Evolutionary conservation across 179 eudicot species (phyloP).

Genomic region (Gypsophila paniculata): DNA sequence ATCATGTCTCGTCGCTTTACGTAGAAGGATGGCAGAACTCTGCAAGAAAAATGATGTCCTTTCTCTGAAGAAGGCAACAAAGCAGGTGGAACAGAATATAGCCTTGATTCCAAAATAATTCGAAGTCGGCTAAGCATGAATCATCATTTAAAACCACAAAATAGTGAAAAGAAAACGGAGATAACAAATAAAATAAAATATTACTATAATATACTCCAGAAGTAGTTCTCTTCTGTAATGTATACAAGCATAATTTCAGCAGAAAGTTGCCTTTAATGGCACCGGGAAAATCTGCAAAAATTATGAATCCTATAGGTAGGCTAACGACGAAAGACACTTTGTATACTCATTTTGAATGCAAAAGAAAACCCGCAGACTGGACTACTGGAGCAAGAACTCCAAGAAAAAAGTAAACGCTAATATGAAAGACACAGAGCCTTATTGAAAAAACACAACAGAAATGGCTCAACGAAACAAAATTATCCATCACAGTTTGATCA

Average conservation of each 20-base stretch:
- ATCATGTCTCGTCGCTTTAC: not conserved
- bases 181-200: not conserved
- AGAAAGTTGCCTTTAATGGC: not conserved
- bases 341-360: slow-evolving; percentile 24
- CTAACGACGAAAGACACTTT: slow-evolving; percentile 2
- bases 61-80: not conserved
- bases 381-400: not conserved
- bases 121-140: not conserved
- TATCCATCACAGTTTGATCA: slow-evolving; percentile 5
- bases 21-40: not conserved
- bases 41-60: not conserved
- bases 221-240: not conserved
- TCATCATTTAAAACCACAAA: not conserved
- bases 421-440: slow-evolving; percentile 23
- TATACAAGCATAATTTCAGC: not conserved
- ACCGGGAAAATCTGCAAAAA: not conserved
- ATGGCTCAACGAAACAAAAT: slow-evolving; percentile 15
- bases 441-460: slow-evolving; percentile 15
- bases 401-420: not conserved
- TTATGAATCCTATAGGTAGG: not conserved
- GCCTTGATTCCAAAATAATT: too few species aligned
- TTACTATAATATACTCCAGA: not conserved
- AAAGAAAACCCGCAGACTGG: slow-evolving; percentile 14
- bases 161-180: not conserved
- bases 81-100: not conserved